Conservation (phyloP, 2,329 filamentous ascomycete species). For the Zasmidium citrigriseum region DNA sequence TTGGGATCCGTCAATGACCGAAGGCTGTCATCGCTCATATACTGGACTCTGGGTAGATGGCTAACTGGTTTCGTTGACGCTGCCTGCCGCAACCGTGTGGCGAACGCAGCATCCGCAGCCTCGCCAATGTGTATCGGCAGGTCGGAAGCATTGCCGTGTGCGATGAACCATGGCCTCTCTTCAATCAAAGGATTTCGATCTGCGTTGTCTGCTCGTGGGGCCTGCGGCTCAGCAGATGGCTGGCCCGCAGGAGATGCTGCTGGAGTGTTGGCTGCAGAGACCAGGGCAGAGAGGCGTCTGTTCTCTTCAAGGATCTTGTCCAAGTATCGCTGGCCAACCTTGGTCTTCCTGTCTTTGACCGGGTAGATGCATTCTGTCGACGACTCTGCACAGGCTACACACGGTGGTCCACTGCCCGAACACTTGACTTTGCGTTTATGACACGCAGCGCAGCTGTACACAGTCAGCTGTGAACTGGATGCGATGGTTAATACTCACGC, state of each 20-base stretch:
- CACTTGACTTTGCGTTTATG: conserved; percentile 38
- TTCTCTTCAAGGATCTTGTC: conserved; percentile 35
- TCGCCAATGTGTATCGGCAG: conserved; percentile 41
- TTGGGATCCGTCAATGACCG: conserved; percentile 37
- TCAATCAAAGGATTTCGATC: conserved; percentile 38
- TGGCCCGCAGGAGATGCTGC: conserved; percentile 1
- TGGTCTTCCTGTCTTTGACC: conserved; percentile 32
- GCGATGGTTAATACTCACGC: conserved; percentile 11
- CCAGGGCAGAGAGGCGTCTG: conserved; percentile 26
- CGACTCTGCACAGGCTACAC: conserved; percentile 30
- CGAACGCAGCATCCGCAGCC: conserved; percentile 41
- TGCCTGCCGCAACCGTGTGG: conserved; percentile 39
- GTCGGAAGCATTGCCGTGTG: conserved; percentile 32
- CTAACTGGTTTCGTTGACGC: conserved; percentile 27
- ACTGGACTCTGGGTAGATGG: conserved; percentile 39
- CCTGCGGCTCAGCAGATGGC: conserved; percentile 8
- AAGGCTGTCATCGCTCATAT: conserved; percentile 36
- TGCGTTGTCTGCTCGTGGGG: conserved; percentile 28
- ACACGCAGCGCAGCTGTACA: conserved; percentile 28
- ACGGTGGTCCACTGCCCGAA: conserved; percentile 35
- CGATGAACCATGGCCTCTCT: conserved; percentile 40
- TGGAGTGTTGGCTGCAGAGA: conserved; percentile 13
- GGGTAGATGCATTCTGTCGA: conserved; percentile 31
- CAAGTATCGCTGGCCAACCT: conserved; percentile 34
- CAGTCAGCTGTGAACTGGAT: not conserved